Base-by-base conservation (phyloP, 257 asterid species). In the Gentiana macrophylla region DNA sequence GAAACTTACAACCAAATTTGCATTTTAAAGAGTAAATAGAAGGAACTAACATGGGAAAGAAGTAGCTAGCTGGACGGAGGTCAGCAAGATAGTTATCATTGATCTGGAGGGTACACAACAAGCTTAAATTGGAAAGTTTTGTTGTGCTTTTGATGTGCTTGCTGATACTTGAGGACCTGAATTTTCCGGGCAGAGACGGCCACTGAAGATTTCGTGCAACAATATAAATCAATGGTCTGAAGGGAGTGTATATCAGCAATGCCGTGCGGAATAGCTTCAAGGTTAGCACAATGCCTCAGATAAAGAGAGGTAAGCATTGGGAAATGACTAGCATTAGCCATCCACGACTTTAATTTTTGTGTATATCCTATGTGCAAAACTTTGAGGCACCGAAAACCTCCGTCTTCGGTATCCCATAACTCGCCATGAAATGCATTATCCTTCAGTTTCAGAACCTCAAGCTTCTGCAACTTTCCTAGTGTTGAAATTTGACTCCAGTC, bases 31-130 rank as follows among this genome's bases (percentile, higher is more conserved):
- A 24, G 24, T 24, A 24, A 24, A 24, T 24, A 24, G 24, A 24
- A 24, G 24, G 24, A 24, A 24, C 24, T 24, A 24, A 24, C 24
- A 24, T 24, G 24, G 24, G 24, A 24, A 24, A 24, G 24, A 24
- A 24, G 24, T 24, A 24, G 24, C 24, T 24, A 24, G 24, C 24
- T 24, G 24, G 24, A 24, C 24, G 24, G 24, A 24, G 24, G 24
- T 24, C 24, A 24, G 24, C 24, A 24, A 24, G 24, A 24, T 24
- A 24, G 24, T 24, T 2, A 38, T 43, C 37, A 41, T 50, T 53
- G 53, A 37, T 62, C 66, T 8, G 85, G 82, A 55, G 85, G 85
- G 67, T 75, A 79, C 58, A 79, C 60, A 32, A 70, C 59, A 24
- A 79, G 80, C 71, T 64, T 73, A 61, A 79, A 73, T 51, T 46